These are phyloP conservation scores for Crithidia expoeki DNA, from an alignment of 208 protist species.

Conservation along the genomic window DNA sequence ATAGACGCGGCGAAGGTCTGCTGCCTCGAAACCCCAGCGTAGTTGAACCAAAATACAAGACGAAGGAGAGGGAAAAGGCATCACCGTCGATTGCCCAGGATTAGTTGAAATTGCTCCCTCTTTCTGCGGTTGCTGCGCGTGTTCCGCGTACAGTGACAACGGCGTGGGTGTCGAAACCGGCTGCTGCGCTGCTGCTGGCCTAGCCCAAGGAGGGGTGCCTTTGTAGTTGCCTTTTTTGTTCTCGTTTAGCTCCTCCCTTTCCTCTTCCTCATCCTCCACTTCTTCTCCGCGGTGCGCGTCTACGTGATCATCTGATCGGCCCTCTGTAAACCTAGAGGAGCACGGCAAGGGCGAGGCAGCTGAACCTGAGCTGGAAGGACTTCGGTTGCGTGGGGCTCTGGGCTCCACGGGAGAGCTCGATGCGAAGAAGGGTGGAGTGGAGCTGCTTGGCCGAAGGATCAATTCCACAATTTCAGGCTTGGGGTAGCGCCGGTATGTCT, in stretches of 20 bases:
- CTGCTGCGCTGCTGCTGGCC: background rate
- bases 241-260: background rate
- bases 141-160: background rate
- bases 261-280: background rate
- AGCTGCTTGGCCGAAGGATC: background rate
- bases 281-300: background rate
- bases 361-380: background rate
- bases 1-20: conserved; percentile 48
- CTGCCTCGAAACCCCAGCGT: conserved; percentile 62
- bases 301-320: background rate
- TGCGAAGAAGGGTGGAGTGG: background rate
- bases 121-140: background rate
- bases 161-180: background rate
- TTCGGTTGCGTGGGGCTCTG: conserved; percentile 6
- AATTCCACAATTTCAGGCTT: conserved; percentile 21
- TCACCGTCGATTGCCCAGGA: too few species aligned
- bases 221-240: conserved; percentile 16
- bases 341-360: background rate
- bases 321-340: background rate
- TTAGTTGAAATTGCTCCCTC: too few species aligned
- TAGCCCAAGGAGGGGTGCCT: background rate
- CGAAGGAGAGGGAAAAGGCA: background rate
- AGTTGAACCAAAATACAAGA: conserved; percentile 41
- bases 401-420: background rate
- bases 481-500: conserved; percentile 24